Base-by-base conservation (phyloP, 2,329 filamentous ascomycete species). In the Dothiorella sarmentorum region DNA sequence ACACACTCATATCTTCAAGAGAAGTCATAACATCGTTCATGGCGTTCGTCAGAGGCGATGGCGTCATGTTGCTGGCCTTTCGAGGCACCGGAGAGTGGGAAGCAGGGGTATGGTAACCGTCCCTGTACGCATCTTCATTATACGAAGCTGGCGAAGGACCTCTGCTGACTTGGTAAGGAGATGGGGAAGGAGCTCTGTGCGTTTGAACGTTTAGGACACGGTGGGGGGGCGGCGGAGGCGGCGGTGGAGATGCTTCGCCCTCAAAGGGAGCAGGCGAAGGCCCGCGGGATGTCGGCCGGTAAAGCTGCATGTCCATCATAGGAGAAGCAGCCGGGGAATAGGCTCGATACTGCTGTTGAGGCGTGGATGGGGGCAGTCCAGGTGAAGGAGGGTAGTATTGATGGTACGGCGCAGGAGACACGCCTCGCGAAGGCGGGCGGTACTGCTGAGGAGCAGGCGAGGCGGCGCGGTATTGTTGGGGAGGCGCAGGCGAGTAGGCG, bases 11-110 rank as follows among this genome's bases (percentile, higher is more conserved):
- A 61, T 92, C 91, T 69, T 96, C 88, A 42, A 99, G 75, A 58
- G 94, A 95, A 64, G 94, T 91, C 85, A 97, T 97, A 3, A 99
- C 92, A 72, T 95, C 93, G 69, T 97, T 93, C 91, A 99, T 99
- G 1, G 94, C 94, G 71, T 92, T 91, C 60, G 94, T 83, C 3
- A 99, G 77, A 0, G 94, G 94, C 2, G 94, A 97, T 1, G 94
- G 94, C 0, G 94, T 99, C 71, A 37, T 78, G 77, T 44, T 80
- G 20, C 61, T 64, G 47, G 64, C 62, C 42, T 60, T 61, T n/a
- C 49, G n/a, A 9, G 69, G 68, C 42, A 66, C 84, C 2, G 89
- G 85, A 4, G 90, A 91, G 3, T 85, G 85, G 2, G 86, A 87
- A 33, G 78, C 80, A 0, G 88, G 87, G 1, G 89, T 90, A 6